Percentiles rank a stretch among this genome's conserved stretches.
phyloP scores from a whole-genome alignment of 164 flowering plant species.

The Magnolia changhungtana region DNA sequence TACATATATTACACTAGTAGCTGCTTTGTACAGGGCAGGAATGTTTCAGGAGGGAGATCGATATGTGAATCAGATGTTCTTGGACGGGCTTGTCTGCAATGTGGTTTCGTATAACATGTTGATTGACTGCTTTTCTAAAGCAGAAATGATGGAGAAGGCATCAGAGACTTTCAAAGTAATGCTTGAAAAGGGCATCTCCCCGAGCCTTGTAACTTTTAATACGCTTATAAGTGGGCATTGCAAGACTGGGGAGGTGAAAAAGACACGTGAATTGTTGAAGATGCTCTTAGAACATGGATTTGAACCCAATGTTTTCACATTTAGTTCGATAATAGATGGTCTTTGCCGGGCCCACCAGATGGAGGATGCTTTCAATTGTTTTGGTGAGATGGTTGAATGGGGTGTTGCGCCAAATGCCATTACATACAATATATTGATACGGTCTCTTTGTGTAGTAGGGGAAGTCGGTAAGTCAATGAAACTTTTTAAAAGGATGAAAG shows the following conservation, averaged over 20 bases:
- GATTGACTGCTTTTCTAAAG: constrained; percentile 69
- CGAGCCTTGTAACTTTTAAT: constrained; percentile 80
- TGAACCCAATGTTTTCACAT: constrained; percentile 76
- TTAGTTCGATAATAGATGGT: constrained; percentile 71
- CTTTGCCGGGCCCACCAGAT: constrained; percentile 60
- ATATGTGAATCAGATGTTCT: constrained; percentile 45
- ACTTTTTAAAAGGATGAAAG: constrained; percentile 54
- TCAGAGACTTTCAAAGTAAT: constrained; percentile 41
- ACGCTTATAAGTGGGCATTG: constrained; percentile 70
- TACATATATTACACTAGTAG: constrained; percentile 47
- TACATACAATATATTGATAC: constrained; percentile 69
- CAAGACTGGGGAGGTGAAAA: constrained; percentile 41
- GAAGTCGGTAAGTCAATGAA: constrained; percentile 48
- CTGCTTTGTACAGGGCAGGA: constrained; percentile 44
- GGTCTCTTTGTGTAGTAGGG: constrained; percentile 54
- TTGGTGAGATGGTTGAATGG: constrained; percentile 81
- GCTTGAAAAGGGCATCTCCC: constrained; percentile 50
- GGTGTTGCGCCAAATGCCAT: constrained; percentile 64
- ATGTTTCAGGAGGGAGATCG: constrained; percentile 35
- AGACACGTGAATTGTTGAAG: constrained; percentile 49
- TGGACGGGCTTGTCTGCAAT: constrained; percentile 50
- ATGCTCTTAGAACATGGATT: constrained; percentile 63
- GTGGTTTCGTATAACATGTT: constrained; percentile 68
- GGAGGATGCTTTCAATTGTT: constrained; percentile 73
- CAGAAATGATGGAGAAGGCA: constrained; percentile 57